Percentiles rank a stretch among this genome's conserved stretches.
phyloP scores from a whole-genome alignment of 1,139 yeast genomes.

The Wickerhamiella infanticola region DNA sequence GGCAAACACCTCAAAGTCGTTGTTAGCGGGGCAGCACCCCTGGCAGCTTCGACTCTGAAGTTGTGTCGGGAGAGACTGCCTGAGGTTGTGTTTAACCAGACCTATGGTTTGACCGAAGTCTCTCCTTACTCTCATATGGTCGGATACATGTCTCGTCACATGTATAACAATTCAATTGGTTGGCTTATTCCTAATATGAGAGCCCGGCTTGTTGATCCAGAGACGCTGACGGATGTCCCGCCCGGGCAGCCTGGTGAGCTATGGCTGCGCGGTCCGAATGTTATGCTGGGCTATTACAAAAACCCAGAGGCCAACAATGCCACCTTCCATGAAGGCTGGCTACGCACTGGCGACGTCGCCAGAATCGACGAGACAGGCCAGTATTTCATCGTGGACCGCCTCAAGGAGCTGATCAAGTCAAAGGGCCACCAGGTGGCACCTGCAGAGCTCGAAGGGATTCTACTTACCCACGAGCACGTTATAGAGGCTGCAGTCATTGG shows the following conservation, averaged over 20 bases:
- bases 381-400: constrained; percentile 49
- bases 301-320: constrained; percentile 38
- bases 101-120: constrained; percentile 52
- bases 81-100: constrained; percentile 29
- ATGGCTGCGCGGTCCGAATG: constrained; percentile 51
- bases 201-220: constrained; percentile 13
- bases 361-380: constrained; percentile 37
- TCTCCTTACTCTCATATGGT: constrained; percentile 20
- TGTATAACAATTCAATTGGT: constrained; percentile 10
- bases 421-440: constrained; percentile 74
- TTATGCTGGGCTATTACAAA: constrained; percentile 43
- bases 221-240: constrained; percentile 26
- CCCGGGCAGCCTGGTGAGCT: constrained; percentile 36
- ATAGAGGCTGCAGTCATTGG: constrained; percentile 23
- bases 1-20: constrained; percentile 14
- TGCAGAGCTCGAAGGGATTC: constrained; percentile 52
- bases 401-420: constrained; percentile 60
- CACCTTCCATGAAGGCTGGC: constrained; percentile 49
- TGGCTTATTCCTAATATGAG: constrained; percentile 12
- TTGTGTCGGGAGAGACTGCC: constrained; percentile 12
- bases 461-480: constrained; percentile 30
- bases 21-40: constrained; percentile 25
- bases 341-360: constrained; percentile 63
- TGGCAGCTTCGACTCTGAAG: background rate
- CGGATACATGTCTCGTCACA: constrained; percentile 9